Evolutionary conservation across 805 yeast genomes (phyloP).

Genomic region (Metschnikowia proteae): DNA sequence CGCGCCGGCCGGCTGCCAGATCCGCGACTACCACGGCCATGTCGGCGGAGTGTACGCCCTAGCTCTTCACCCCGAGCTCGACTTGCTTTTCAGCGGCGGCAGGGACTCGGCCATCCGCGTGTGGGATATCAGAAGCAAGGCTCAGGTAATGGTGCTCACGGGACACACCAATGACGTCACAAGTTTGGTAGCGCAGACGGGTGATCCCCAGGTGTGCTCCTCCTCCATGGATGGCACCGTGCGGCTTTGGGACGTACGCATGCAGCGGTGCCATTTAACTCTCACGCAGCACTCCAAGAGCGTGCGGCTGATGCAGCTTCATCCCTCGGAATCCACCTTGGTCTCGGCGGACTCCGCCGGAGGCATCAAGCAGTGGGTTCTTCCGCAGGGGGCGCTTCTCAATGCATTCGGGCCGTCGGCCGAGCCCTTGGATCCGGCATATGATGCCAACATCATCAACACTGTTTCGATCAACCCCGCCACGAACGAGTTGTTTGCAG

Average conservation of each 20-base stretch:
- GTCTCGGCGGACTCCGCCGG: conserved; percentile 80
- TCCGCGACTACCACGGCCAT: conserved; percentile 92
- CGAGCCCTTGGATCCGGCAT: conserved; percentile 20
- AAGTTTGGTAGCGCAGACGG: conserved; percentile 57
- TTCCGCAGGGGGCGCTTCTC: conserved; percentile 69
- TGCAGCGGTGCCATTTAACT: conserved; percentile 66
- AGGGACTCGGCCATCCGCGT: conserved; percentile 81
- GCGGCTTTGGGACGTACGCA: conserved; percentile 84
- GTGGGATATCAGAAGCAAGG: conserved; percentile 88
- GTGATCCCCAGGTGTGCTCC: conserved; percentile 83
- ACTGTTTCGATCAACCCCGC: conserved; percentile 63
- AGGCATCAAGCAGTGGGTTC: conserved; percentile 69
- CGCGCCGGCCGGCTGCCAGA: conserved; percentile 45
- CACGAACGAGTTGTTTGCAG: conserved; percentile 63
- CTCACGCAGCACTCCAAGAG: conserved; percentile 84
- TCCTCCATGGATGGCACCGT: conserved; percentile 83
- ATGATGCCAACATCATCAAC: conserved; percentile 53
- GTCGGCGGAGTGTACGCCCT: conserved; percentile 82
- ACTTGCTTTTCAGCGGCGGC: conserved; percentile 81
- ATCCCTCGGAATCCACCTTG: conserved; percentile 69
- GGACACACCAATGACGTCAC: conserved; percentile 82
- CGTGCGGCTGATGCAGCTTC: conserved; percentile 67
- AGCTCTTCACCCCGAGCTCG: conserved; percentile 83
- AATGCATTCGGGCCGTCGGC: conserved; percentile 49
- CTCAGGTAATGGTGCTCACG: conserved; percentile 67